A percentile compares a stretch with the other conserved stretches of the same genome.
Conservation (phyloP, 1,139 yeast genomes). For the Candida smagusa region DNA sequence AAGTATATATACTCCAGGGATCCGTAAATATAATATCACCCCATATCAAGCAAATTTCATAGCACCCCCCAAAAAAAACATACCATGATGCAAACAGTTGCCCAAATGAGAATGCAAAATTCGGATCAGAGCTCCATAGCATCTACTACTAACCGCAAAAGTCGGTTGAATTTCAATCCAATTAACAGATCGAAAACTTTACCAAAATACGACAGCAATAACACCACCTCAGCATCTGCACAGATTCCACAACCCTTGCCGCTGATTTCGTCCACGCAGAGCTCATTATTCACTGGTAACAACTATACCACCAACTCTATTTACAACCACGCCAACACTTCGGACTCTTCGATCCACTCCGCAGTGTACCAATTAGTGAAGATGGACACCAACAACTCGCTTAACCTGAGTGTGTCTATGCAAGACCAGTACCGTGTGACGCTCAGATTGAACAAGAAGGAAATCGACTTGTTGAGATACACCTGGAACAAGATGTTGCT, state of each 20-base stretch:
- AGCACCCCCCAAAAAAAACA: not conserved
- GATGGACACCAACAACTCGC: conserved; percentile 49
- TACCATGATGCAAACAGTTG: conserved; percentile 11
- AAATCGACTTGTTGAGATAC: conserved; percentile 39
- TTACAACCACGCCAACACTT: conserved; percentile 6
- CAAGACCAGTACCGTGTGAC: conserved; percentile 25
- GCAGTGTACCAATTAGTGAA: conserved; percentile 34
- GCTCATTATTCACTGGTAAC: not conserved
- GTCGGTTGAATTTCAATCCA: conserved; percentile 13
- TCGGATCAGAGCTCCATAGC: conserved; percentile 8
- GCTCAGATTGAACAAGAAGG: conserved; percentile 27
- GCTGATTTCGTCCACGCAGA: not conserved
- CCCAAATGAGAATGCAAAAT: conserved; percentile 13
- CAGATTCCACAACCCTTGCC: conserved; percentile 2
- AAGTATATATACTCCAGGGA: too few species aligned
- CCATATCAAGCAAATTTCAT: too few species aligned
- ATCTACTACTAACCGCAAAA: conserved; percentile 8
- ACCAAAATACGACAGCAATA: conserved; percentile 7
- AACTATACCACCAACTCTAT: not conserved
- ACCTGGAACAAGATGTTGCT: conserved; percentile 45
- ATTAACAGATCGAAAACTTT: conserved; percentile 11
- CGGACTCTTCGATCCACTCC: conserved; percentile 10
- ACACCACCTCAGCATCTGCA: not conserved
- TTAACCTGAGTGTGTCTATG: conserved; percentile 25
- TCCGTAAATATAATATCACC: too few species aligned